Conservation (phyloP, 768 basidiomycete species). For the Leccinum fibrillosum region DNA sequence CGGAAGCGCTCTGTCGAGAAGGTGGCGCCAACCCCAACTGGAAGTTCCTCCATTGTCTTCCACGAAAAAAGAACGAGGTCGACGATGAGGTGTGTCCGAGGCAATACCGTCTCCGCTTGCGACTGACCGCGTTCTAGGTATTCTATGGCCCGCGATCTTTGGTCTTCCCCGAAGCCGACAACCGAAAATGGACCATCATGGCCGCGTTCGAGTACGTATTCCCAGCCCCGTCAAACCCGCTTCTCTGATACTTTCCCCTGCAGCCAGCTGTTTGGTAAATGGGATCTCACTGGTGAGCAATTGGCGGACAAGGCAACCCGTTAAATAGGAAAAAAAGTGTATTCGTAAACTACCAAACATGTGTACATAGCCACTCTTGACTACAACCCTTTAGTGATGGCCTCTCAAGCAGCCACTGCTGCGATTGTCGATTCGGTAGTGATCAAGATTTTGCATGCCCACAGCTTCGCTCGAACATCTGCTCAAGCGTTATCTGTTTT, state of each 20-base stretch:
- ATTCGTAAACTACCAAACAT: not conserved
- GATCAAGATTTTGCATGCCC: conserved; percentile 70
- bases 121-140: conserved; percentile 45
- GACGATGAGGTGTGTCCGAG: conserved; percentile 75
- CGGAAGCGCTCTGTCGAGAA: conserved; percentile 76
- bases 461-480: conserved; percentile 75
- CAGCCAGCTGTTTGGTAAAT: conserved; percentile 44
- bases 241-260: conserved; percentile 4
- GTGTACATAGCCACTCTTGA: conserved; percentile 7
- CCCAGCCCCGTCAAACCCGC: not conserved
- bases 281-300: conserved; percentile 33
- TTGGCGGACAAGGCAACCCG: conserved; percentile 10
- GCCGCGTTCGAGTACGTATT: conserved; percentile 79
- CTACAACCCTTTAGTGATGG: conserved; percentile 12
- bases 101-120: not conserved
- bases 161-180: conserved; percentile 93
- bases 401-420: conserved; percentile 43
- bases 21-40: conserved; percentile 84
- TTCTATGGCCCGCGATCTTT: conserved; percentile 92
- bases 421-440: conserved; percentile 67
- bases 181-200: conserved; percentile 97
- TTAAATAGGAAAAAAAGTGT: not conserved
- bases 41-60: conserved; percentile 96
- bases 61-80: conserved; percentile 89
- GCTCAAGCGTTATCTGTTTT: conserved; percentile 66